Evolutionary conservation across 148 eudicot genomes (phyloP), one percentile per base, ranked within the genome.

Genomic region (Limonium bicolor): DNA sequence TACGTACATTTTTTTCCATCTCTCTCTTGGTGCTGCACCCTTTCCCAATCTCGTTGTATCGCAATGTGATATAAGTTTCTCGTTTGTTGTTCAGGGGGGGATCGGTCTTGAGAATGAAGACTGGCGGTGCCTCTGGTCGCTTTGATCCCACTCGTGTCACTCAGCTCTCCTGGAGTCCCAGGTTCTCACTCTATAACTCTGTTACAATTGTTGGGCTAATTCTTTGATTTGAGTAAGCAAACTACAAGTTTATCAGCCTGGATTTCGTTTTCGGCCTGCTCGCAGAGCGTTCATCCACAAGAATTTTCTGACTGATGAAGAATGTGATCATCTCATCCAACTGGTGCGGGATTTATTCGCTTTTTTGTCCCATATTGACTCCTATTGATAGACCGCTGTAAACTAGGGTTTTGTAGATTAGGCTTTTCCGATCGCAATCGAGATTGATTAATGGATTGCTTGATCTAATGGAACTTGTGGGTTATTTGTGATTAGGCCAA

Each of bases 241-340:
- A n/a, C 27, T 16, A 12, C 27, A 18, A 4, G 29, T 34, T 26
- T 13, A 16, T 34, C 17, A 48, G 16, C 6, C 14, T 38, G n/a
- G 17, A 0, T 27, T 18, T 38, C 2, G 2, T 58, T 13, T 56
- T 36, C 24, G 42, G 14, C 32, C 44, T 10, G 15, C 22, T 14
- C 14, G 40, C 70, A 88, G 97, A 80, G 84, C 93, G 9, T 90
- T 90, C 54, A 30, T 74, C 21, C 75, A 80, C 62, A 73, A 59
- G 48, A 70, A 70, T 0, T 75, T 90, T 61, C 57, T 90, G 62
- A 74, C 82, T 12, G 48, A 60, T 60, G 71, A 77, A 34, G 97
- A 84, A 70, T 84, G 97, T 62, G 93, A 90, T 68, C 97, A 90
- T 75, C 79, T 84, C 37, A 80, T 84, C 33, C 2, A 51, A 24